A percentile compares a stretch with the other conserved stretches of the same genome.
These are phyloP conservation scores for Colletotrichum sansevieriae DNA, from an alignment of 2,329 filamentous ascomycete species.

Conservation along the genomic window DNA sequence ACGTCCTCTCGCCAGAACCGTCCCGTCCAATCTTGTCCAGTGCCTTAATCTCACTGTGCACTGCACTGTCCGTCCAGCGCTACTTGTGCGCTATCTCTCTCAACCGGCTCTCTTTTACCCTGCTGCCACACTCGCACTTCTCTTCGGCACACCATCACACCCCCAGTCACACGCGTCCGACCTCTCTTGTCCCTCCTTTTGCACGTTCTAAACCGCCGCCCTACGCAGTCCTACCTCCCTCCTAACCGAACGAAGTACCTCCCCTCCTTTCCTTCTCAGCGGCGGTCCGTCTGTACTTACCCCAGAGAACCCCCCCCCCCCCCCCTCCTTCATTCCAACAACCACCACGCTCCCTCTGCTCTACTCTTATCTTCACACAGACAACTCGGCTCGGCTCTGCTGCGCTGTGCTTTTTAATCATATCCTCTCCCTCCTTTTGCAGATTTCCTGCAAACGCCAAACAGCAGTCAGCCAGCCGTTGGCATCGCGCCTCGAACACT, in stretches of 20 bases:
- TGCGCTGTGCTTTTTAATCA: conserved; percentile 24
- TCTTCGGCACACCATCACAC: neutral
- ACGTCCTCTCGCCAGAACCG: neutral
- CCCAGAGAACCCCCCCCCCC: conserved; percentile 14
- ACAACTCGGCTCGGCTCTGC: conserved; percentile 12
- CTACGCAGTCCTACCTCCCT: conserved; percentile 37
- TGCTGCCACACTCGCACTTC: neutral
- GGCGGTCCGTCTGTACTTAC: conserved; percentile 28
- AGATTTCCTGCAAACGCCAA: neutral
- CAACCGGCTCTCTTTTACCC: neutral
- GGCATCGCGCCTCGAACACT: conserved; percentile 15
- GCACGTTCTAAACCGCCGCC: conserved; percentile 37
- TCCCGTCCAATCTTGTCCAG: conserved; percentile 8
- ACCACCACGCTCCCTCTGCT: conserved; percentile 7
- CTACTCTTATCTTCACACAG: neutral
- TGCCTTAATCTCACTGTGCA: conserved; percentile 11
- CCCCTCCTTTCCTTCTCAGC: conserved; percentile 32
- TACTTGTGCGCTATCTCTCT: neutral
- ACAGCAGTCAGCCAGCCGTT: conserved; percentile 7
- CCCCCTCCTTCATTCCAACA: conserved; percentile 8
- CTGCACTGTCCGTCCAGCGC: conserved; percentile 6
- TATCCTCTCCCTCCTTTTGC: conserved; percentile 21
- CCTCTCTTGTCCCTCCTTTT: conserved; percentile 33
- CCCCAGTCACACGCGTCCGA: conserved; percentile 22
- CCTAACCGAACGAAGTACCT: conserved; percentile 6